These are phyloP conservation scores for Suhomyces choctaworum DNA, from an alignment of 1,139 yeast genomes.

Conservation along the genomic window DNA sequence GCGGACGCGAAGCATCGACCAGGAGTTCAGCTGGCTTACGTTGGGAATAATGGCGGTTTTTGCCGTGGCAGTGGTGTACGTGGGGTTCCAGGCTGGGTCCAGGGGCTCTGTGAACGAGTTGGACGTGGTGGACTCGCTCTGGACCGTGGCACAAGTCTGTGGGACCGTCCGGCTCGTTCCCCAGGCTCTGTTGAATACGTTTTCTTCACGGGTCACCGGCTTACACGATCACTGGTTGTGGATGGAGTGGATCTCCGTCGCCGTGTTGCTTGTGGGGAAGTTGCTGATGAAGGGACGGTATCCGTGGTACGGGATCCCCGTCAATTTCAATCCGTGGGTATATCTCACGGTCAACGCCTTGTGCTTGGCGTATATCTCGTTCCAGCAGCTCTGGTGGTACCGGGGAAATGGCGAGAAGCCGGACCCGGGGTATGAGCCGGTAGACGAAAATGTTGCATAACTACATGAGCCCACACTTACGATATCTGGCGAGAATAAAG, in stretches of 20 bases:
- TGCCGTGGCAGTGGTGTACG: background rate
- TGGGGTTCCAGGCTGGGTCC: background rate
- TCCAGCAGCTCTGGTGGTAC: too few species aligned
- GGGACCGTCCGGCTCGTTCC: slow-evolving; percentile 24
- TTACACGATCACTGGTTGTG: slow-evolving; percentile 15
- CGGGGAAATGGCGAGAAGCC: too few species aligned
- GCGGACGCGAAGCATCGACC: slow-evolving; percentile 24
- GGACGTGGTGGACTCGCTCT: slow-evolving; percentile 31
- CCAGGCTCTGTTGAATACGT: slow-evolving; percentile 32
- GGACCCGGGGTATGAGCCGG: too few species aligned
- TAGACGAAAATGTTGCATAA: too few species aligned
- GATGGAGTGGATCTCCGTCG: slow-evolving; percentile 13
- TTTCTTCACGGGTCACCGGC: slow-evolving; percentile 20
- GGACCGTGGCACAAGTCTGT: slow-evolving; percentile 25
- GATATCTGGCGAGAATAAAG: too few species aligned
- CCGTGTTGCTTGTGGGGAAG: slow-evolving; percentile 11
- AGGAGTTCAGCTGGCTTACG: slow-evolving; percentile 23
- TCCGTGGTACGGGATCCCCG: slow-evolving; percentile 27
- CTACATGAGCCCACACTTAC: too few species aligned
- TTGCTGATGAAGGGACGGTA: slow-evolving; percentile 4
- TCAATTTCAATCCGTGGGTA: slow-evolving; percentile 27
- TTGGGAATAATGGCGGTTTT: slow-evolving; percentile 3
- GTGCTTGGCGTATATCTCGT: background rate
- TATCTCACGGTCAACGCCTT: slow-evolving; percentile 9
- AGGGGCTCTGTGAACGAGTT: slow-evolving; percentile 13